Evolutionary conservation across 345 rosid genomes (phyloP).

Genomic region (Sonneratia caseolaris): DNA sequence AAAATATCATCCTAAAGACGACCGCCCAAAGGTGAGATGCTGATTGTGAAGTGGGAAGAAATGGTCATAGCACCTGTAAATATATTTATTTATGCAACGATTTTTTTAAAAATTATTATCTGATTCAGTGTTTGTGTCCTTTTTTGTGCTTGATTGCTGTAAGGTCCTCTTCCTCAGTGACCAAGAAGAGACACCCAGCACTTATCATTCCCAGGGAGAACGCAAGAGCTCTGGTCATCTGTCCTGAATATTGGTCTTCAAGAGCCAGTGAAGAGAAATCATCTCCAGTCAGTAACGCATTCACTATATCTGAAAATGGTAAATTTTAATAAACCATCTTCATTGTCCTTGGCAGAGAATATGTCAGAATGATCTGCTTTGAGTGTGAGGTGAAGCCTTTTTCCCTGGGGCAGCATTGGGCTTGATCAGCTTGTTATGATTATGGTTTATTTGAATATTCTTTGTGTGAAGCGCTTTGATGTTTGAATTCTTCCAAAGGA

Average conservation of each 20-base stretch:
- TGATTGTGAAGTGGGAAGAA: not conserved
- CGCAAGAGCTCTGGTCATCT: constrained; percentile 77
- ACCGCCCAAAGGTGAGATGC: constrained; percentile 49
- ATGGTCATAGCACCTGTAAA: not conserved
- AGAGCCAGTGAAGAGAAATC: constrained; percentile 40
- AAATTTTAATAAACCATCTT: constrained; percentile 11
- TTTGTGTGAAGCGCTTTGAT: not conserved
- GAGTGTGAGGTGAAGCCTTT: not conserved
- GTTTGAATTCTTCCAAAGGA: not conserved
- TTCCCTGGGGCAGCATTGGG: not conserved
- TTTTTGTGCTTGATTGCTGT: constrained; percentile 7
- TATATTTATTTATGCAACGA: not conserved
- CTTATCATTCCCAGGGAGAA: constrained; percentile 86
- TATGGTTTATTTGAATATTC: not conserved
- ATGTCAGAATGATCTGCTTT: not conserved
- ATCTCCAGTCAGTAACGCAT: constrained; percentile 34
- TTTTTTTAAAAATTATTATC: not conserved
- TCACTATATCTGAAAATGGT: constrained; percentile 42
- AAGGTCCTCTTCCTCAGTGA: constrained; percentile 87
- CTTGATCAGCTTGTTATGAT: not conserved
- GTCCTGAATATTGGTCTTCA: constrained; percentile 47
- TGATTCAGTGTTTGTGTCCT: not conserved
- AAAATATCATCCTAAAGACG: constrained; percentile 65
- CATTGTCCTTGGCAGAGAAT: constrained; percentile 9
- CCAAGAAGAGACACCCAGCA: constrained; percentile 64